Base-by-base conservation (phyloP, 441 rosid species). In the Cnidoscolus chayamansa region DNA sequence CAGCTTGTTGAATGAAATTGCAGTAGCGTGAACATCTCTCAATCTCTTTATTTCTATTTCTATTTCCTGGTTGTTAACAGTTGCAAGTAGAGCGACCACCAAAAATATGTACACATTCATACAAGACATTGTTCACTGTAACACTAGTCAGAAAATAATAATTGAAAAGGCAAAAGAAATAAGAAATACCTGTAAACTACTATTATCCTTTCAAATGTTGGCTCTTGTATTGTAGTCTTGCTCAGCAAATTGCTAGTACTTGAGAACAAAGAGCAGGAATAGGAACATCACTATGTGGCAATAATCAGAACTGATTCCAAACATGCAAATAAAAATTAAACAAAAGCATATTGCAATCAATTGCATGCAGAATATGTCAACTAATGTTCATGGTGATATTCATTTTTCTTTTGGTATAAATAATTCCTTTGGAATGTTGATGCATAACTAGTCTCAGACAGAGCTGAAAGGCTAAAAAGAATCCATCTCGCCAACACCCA, bases 181-280 rank as follows among this genome's bases (percentile, higher is more conserved):
- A 65, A 66, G 57, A 20, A 58, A 61, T 83, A 92, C 97, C 97
- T 88, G 86, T 92, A 94, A 71, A 92, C 86, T 67, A 94, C 97
- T 76, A 92, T 94, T 59, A 94, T 92, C 85, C 97, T 84, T 80
- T 94, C 96, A 77, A 94, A 92, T 51, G 97, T 84, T 65, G 98
- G 98, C 71, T 94, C 97, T 76, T 90, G 96, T 78, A 94, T 88
- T 17, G 89, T 83, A 74, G 84, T 86, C 86, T 82, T 87, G 82
- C 87, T 78, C 84, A 91, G 81, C 79, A 94, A 85, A 79, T 83
- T 88, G 76, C 80, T 65, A 37, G 87, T 56, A 79, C 97, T 91
- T 81, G 59, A 66, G 73, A 74, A 70, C 61, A 75, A 54, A 78
- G 76, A 75, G 58, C 10, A 63, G 8, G 40, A 40, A 83, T 20